Evolutionary conservation across 1,139 yeast genomes (phyloP).

Genomic region (Pichia sp.): DNA sequence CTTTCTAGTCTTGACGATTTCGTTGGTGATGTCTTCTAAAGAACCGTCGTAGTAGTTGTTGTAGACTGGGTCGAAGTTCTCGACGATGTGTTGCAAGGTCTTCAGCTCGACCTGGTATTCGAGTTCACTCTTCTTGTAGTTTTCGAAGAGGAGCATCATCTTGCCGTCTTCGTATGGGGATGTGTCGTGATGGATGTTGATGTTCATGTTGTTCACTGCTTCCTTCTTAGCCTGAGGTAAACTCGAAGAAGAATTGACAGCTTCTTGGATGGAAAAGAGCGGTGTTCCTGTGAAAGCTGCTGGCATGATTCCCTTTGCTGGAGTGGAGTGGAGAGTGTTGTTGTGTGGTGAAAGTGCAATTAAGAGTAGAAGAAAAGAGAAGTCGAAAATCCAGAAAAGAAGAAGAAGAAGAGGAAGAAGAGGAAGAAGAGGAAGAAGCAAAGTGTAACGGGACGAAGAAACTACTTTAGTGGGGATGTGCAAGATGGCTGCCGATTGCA

Average conservation of each 20-base stretch:
- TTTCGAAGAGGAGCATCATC: background rate
- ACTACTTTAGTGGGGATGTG: too few species aligned
- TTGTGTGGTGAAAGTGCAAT: too few species aligned
- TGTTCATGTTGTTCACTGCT: background rate
- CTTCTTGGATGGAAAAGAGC: slow-evolving; percentile 24
- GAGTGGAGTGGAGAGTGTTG: slow-evolving; percentile 33
- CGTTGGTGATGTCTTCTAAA: slow-evolving; percentile 25
- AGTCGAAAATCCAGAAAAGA: too few species aligned
- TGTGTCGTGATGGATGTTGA: background rate
- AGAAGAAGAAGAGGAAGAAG: too few species aligned
- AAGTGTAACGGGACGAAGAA: too few species aligned
- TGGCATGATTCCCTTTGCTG: slow-evolving; percentile 28
- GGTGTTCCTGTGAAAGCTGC: slow-evolving; percentile 21
- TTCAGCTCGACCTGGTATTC: slow-evolving; percentile 23
- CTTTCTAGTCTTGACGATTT: slow-evolving; percentile 22
- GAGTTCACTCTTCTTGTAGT: slow-evolving; percentile 19
- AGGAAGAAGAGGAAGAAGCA: too few species aligned
- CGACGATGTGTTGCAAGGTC: slow-evolving; percentile 20
- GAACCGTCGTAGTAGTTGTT: slow-evolving; percentile 30
- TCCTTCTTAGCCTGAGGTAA: slow-evolving; percentile 4
- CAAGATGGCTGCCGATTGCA: too few species aligned
- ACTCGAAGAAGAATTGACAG: slow-evolving; percentile 15
- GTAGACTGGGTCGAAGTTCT: slow-evolving; percentile 28
- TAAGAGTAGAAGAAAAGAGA: too few species aligned
- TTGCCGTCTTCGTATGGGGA: slow-evolving; percentile 1